Base-by-base conservation (phyloP, 1,139 yeast genomes). In the Hyphopichia buzzinii region DNA sequence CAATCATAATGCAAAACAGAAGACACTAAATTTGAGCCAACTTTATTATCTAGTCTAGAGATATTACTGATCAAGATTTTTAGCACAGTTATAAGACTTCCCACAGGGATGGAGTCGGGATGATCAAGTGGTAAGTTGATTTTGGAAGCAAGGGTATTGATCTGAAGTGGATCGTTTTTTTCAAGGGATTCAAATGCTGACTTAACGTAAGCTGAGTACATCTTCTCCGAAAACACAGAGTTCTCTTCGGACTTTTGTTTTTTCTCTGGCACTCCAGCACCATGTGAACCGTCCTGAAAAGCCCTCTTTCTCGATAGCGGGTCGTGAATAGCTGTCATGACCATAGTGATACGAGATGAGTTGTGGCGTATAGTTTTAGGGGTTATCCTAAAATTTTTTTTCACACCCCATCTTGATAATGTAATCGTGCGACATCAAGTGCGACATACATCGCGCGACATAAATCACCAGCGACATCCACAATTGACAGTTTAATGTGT, bases 121-220 rank as follows among this genome's bases (percentile, higher is more conserved):
- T 64, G 67, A 8, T 47, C 41, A 16, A 48, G 39, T 3, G 75
- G 72, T 17, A 64, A 46, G 32, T 46, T 52, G 26, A 71, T 62
- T 42, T 68, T 69, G 13, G 67, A 55, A 5, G 73, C 58, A 23
- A 70, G 50, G 7, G 66, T 53, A 37, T 66, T 64, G 14, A 69
- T 54, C 38, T 64, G 72, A 13, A 55, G 36, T 4, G 62, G 45
- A 46, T 70, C 74, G 40, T 64, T 61, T 62, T 70, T 75, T 43
- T 83, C 89, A 51, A 84, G 65, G 38, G 84, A 77, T 36, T 81
- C 84, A 46, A 86, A 64, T 26, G 94, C 94, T 39, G 85, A 74
- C 47, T 73, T 75, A 23, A 84, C 80, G 53, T 74, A 78, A 30
- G 84, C 71, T 35, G 72, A 62, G 59, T 81, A 84, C 76, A 84